Percentiles rank a stretch among this genome's conserved stretches.
Conservation (phyloP, 257 asterid species). For the Lycium barbarum region DNA sequence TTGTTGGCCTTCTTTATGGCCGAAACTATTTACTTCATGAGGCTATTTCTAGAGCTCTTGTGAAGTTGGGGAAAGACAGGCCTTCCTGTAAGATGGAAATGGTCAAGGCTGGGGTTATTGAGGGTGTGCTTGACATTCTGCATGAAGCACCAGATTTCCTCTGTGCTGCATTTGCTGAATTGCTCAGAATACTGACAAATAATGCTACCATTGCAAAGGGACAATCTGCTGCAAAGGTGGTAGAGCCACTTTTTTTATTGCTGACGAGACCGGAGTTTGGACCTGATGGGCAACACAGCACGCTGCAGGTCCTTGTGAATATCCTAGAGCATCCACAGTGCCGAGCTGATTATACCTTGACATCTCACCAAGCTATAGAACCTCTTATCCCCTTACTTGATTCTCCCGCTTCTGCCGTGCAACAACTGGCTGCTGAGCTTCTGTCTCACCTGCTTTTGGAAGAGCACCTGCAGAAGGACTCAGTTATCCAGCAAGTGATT, state of each 20-base stretch:
- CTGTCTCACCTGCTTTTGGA: slow-evolving; percentile 87
- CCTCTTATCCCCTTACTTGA: slow-evolving; percentile 92
- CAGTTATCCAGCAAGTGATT: slow-evolving; percentile 79
- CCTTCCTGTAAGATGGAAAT: slow-evolving; percentile 96
- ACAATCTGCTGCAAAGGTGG: slow-evolving; percentile 92
- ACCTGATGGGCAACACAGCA: slow-evolving; percentile 90
- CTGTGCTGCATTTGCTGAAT: slow-evolving; percentile 90
- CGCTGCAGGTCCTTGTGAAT: slow-evolving; percentile 94
- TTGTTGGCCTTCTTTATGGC: slow-evolving; percentile 90
- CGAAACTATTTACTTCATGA: slow-evolving; percentile 83
- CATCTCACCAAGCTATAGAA: slow-evolving; percentile 82
- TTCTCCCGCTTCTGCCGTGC: slow-evolving; percentile 94
- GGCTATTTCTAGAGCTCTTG: slow-evolving; percentile 90
- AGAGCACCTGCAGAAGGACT: slow-evolving; percentile 94
- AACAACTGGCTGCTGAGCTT: slow-evolving; percentile 96
- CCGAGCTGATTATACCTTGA: slow-evolving; percentile 79
- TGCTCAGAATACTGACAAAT: slow-evolving; percentile 92
- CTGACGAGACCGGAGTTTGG: slow-evolving; percentile 81
- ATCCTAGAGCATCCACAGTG: slow-evolving; percentile 94
- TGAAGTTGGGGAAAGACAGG: slow-evolving; percentile 94
- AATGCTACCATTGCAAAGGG: slow-evolving; percentile 98
- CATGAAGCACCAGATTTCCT: slow-evolving; percentile 95
- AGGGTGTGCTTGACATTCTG: slow-evolving; percentile 79
- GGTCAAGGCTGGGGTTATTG: slow-evolving; percentile 95
- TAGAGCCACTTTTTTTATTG: slow-evolving; percentile 84